Conservation (phyloP, 148 eudicot genomes). For the Heliamphora exappendiculata region DNA sequence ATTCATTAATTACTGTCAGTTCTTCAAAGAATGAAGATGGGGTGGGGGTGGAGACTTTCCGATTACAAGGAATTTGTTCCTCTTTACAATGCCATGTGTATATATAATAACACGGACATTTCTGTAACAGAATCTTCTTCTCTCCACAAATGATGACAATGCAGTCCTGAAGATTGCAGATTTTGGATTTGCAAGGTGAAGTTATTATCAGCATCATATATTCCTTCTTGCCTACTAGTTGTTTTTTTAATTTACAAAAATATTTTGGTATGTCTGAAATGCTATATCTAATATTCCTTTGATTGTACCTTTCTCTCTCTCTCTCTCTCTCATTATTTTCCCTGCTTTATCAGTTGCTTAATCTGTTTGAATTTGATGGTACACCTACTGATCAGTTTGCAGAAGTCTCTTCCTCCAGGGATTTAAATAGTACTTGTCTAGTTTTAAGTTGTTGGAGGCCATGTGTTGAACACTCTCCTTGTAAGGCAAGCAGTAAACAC, state of each 20-base stretch:
- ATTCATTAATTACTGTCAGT: not conserved
- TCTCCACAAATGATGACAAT: constrained; percentile 47
- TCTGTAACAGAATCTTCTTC: constrained; percentile 75
- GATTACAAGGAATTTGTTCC: not conserved
- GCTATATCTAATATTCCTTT: not conserved
- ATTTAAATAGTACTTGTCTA: not conserved
- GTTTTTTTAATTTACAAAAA: not conserved
- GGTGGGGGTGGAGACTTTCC: not conserved
- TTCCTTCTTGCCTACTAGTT: not conserved
- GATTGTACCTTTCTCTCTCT: not conserved
- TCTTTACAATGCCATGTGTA: not conserved
- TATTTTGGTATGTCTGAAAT: not conserved
- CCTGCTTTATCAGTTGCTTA: not conserved
- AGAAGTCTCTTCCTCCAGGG: not conserved
- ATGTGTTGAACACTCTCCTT: not conserved
- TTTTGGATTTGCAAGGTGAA: constrained; percentile 95
- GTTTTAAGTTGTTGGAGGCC: constrained; percentile 1
- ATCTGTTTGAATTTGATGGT: constrained; percentile 6
- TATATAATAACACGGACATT: constrained; percentile 9
- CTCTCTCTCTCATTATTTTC: not conserved
- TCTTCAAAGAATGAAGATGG: not conserved
- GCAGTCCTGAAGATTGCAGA: constrained; percentile 90
- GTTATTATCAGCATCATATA: not conserved
- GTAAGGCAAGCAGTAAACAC: not conserved
- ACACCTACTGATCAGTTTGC: not conserved